A percentile compares a stretch with the other conserved stretches of the same genome.
Conservation (phyloP, 2,329 filamentous ascomycete genomes). For the Exophiala bonariae region DNA sequence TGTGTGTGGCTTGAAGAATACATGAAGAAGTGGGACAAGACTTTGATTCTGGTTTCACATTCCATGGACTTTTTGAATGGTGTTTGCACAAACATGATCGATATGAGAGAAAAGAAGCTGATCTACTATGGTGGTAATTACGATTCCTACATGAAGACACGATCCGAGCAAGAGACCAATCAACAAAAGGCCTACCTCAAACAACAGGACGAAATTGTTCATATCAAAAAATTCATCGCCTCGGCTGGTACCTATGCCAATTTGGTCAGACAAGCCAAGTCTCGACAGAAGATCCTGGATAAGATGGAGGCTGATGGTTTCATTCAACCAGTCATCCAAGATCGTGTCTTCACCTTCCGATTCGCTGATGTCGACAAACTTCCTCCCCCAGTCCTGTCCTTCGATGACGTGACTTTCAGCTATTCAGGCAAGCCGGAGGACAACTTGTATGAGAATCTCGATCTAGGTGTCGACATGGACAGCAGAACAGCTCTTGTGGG, state of each 20-base stretch:
- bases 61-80: conserved; percentile 99
- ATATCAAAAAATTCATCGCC: conserved; percentile 99
- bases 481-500: conserved; percentile 95
- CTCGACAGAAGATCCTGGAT: conserved; percentile 98
- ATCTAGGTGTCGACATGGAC: conserved; percentile 99
- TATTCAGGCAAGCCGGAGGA: conserved; percentile 89
- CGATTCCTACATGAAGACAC: conserved; percentile 95
- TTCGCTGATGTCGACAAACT: conserved; percentile 99
- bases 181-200: conserved; percentile 99
- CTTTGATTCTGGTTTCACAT: conserved; percentile 93
- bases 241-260: conserved; percentile 99
- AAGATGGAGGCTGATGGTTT: conserved; percentile 99
- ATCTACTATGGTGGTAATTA: conserved; percentile 99
- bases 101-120: conserved; percentile 88
- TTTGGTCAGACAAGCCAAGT: conserved; percentile 97
- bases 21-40: conserved; percentile 98
- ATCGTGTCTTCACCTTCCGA: conserved; percentile 93
- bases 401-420: conserved; percentile 96
- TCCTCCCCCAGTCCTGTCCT: conserved; percentile 93
- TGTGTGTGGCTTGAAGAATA: conserved; percentile 99
- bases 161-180: conserved; percentile 91
- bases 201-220: conserved; percentile 97
- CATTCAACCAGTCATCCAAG: conserved; percentile 83
- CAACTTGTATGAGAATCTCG: conserved; percentile 93
- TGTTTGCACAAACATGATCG: conserved; percentile 97